Percentiles rank a stretch among this genome's conserved stretches.
Evolutionary conservation across 2,329 filamentous ascomycete genomes (phyloP).

Genomic region (Fusarium sarcochroum): DNA sequence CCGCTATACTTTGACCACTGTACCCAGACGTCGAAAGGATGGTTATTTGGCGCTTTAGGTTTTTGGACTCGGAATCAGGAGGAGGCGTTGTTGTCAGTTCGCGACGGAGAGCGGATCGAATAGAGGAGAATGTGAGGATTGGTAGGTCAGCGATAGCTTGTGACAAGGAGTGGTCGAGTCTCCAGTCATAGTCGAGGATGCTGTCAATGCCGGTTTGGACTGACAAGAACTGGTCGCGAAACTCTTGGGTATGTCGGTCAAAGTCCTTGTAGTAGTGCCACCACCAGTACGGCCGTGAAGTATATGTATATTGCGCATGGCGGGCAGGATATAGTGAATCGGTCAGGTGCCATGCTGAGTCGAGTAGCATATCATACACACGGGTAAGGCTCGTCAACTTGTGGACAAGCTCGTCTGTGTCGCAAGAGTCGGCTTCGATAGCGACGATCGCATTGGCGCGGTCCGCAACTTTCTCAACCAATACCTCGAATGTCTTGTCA

Average conservation of each 20-base stretch:
- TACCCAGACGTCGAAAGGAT: constrained; percentile 57
- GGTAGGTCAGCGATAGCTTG: constrained; percentile 56
- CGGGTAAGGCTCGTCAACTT: constrained; percentile 41
- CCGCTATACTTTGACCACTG: constrained; percentile 55
- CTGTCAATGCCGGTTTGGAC: constrained; percentile 48
- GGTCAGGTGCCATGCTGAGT: constrained; percentile 55
- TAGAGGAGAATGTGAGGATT: constrained; percentile 51
- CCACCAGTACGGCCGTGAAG: constrained; percentile 57
- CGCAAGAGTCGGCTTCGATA: constrained; percentile 9
- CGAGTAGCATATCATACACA: constrained; percentile 55
- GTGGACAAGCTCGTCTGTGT: constrained; percentile 32
- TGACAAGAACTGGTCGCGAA: constrained; percentile 50
- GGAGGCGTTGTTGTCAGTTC: constrained; percentile 51
- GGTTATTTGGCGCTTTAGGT: constrained; percentile 56
- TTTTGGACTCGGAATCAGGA: constrained; percentile 51
- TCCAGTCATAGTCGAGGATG: constrained; percentile 50
- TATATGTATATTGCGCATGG: constrained; percentile 54
- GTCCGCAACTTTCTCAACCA: constrained; percentile 39
- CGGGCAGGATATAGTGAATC: constrained; percentile 54
- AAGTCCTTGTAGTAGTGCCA: constrained; percentile 57
- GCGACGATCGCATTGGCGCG: constrained; percentile 27
- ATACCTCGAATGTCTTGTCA: constrained; percentile 45
- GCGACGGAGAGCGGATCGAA: constrained; percentile 48
- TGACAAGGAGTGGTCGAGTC: constrained; percentile 52
- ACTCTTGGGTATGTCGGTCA: constrained; percentile 47